phyloP scores from a whole-genome alignment of 1,284 basidiomycete genomes.

The Pseudozyma sp. region DNA sequence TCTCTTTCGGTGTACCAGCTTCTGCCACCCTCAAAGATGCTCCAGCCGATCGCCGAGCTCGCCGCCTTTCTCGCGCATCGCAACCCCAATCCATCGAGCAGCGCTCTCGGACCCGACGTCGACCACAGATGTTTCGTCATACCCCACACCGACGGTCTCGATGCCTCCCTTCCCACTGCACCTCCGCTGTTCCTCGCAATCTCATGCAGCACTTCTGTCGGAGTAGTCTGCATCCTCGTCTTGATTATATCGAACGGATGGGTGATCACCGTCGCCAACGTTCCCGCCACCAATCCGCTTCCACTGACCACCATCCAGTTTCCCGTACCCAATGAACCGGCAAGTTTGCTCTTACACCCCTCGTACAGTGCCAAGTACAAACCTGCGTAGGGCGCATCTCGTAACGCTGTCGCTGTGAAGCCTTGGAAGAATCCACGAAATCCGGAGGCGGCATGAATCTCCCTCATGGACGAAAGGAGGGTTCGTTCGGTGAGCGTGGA shows the following conservation, averaged over 20 bases:
- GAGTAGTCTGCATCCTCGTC: constrained; percentile 66
- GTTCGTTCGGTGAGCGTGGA: constrained; percentile 57
- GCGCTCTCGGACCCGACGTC: constrained; percentile 44
- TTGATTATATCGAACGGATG: constrained; percentile 68
- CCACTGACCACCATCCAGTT: constrained; percentile 57
- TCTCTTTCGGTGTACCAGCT: constrained; percentile 47
- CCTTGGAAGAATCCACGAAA: constrained; percentile 87
- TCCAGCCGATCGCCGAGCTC: constrained; percentile 66
- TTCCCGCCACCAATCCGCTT: constrained; percentile 59
- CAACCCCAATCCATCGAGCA: constrained; percentile 63
- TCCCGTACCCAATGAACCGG: constrained; percentile 42
- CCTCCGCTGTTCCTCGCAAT: background rate
- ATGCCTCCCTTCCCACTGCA: background rate
- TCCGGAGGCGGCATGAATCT: constrained; percentile 76
- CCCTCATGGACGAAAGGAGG: constrained; percentile 51
- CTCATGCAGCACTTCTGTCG: constrained; percentile 24
- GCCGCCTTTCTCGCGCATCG: constrained; percentile 65
- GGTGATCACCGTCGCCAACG: constrained; percentile 63
- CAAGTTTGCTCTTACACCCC: constrained; percentile 53
- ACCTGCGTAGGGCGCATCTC: constrained; percentile 96
- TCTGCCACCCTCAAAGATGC: constrained; percentile 64
- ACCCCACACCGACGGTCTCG: constrained; percentile 26
- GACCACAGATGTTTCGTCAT: constrained; percentile 50
- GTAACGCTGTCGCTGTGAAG: constrained; percentile 86
- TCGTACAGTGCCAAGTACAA: constrained; percentile 91